phyloP scores from a whole-genome alignment of 1,284 basidiomycete species.

The Moniliella sp. region DNA sequence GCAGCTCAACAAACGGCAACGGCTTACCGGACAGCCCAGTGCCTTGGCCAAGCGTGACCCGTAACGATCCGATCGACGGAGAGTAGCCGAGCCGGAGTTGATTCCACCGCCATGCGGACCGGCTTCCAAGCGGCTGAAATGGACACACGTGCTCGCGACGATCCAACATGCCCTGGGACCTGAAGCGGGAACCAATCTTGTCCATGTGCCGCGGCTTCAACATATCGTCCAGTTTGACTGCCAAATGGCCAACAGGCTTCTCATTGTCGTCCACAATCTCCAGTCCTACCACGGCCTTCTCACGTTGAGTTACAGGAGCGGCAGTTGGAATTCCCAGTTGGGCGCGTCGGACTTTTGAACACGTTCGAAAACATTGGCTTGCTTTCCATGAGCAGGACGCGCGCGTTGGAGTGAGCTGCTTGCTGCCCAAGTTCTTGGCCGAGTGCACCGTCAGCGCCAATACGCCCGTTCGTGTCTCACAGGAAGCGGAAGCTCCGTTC shows the following conservation, averaged over 20 bases:
- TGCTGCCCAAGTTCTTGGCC: slow-evolving; percentile 57
- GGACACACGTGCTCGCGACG: slow-evolving; percentile 55
- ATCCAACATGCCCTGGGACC: too few relatives aligned
- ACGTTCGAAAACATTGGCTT: slow-evolving; percentile 21
- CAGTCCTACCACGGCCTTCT: slow-evolving; percentile 51
- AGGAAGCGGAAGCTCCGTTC: slow-evolving; percentile 48
- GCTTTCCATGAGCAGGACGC: slow-evolving; percentile 20
- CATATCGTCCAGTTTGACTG: slow-evolving; percentile 57
- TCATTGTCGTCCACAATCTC: slow-evolving; percentile 61
- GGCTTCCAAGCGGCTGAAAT: slow-evolving; percentile 84
- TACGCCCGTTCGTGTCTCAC: slow-evolving; percentile 68
- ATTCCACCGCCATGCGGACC: slow-evolving; percentile 73
- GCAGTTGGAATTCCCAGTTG: slow-evolving; percentile 64
- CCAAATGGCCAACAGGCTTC: slow-evolving; percentile 57
- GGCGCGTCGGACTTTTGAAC: slow-evolving; percentile 21
- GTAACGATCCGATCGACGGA: slow-evolving; percentile 75
- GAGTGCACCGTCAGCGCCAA: slow-evolving; percentile 78
- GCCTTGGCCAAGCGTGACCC: slow-evolving; percentile 64
- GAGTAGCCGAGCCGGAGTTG: slow-evolving; percentile 61
- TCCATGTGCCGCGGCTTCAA: slow-evolving; percentile 47
- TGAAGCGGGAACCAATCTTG: slow-evolving; percentile 85
- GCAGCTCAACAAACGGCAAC: slow-evolving; percentile 69
- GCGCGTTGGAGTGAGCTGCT: slow-evolving; percentile 39
- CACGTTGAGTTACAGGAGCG: slow-evolving; percentile 68
- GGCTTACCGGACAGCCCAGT: slow-evolving; percentile 44